Conservation (phyloP, 768 basidiomycete genomes). For the Mycena albidolilacea region DNA sequence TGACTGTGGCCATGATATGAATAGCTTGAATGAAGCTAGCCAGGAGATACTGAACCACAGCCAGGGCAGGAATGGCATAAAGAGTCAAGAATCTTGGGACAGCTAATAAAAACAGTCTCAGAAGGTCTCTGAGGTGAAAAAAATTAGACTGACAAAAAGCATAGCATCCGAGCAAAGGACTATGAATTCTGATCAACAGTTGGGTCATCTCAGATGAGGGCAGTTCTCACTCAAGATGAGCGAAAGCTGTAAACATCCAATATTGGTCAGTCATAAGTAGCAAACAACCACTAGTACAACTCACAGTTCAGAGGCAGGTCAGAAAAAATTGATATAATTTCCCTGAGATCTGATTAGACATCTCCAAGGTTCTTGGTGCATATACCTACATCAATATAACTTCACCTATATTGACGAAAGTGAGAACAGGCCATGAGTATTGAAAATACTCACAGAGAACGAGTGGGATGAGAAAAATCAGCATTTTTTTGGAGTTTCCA, state of each 20-base stretch:
- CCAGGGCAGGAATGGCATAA: background rate
- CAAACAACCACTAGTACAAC: background rate
- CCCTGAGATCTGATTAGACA: background rate
- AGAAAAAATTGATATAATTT: background rate
- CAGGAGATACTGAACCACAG: background rate
- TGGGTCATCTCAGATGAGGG: background rate
- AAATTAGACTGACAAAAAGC: background rate
- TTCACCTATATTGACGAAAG: background rate
- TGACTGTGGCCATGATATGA: background rate
- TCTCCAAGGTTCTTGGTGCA: background rate
- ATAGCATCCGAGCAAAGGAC: slow-evolving; percentile 3
- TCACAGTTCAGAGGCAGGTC: background rate
- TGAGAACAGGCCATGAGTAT: background rate
- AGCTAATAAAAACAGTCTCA: background rate
- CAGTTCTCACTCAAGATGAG: background rate
- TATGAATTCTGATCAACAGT: background rate
- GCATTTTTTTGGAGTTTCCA: background rate
- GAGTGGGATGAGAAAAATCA: background rate
- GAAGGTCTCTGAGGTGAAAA: background rate
- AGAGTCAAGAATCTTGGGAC: background rate
- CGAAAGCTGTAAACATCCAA: background rate
- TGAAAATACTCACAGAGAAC: background rate
- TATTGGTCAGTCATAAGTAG: background rate
- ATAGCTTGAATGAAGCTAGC: background rate
- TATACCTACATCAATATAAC: background rate